phyloP scores from a whole-genome alignment of 345 rosid species.

The Gossypium australe region DNA sequence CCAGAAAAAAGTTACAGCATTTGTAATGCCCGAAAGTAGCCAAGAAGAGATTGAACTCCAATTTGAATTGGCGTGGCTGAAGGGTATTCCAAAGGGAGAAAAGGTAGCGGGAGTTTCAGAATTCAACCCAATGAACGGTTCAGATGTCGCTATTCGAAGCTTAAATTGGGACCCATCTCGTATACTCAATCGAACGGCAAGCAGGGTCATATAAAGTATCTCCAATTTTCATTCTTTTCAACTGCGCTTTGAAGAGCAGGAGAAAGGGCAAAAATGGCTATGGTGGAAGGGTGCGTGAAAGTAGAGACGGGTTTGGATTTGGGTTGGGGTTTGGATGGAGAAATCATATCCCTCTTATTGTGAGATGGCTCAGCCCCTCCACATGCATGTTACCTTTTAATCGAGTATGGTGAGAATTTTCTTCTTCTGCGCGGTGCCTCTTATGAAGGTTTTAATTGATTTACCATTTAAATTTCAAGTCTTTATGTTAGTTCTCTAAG shows the following conservation, averaged over 20 bases:
- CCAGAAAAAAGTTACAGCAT: not conserved
- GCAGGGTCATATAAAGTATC: not conserved
- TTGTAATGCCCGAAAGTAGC: not conserved
- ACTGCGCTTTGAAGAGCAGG: conserved; percentile 25
- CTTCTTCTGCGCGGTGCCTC: no score
- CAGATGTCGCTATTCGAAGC: not conserved
- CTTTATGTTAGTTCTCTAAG: no score
- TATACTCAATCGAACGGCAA: not conserved
- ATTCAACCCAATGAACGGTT: not conserved
- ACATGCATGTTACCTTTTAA: no score
- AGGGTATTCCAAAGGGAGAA: not conserved
- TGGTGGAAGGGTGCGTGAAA: conserved; percentile 56
- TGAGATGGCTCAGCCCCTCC: conserved; percentile 47
- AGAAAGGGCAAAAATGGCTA: conserved; percentile 67
- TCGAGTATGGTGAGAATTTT: no score
- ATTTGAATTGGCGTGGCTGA: not conserved
- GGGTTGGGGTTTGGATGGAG: conserved; percentile 63
- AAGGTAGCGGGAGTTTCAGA: not conserved
- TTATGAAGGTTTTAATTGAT: no score
- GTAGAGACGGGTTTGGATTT: conserved; percentile 62
- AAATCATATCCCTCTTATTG: conserved; percentile 17
- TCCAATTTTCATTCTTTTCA: not conserved
- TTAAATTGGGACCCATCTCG: not conserved
- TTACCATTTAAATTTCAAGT: no score
- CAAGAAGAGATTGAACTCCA: not conserved